These are phyloP conservation scores for Cryptococcus maquisensis DNA, from an alignment of 1,284 basidiomycete genomes.

Conservation along the genomic window DNA sequence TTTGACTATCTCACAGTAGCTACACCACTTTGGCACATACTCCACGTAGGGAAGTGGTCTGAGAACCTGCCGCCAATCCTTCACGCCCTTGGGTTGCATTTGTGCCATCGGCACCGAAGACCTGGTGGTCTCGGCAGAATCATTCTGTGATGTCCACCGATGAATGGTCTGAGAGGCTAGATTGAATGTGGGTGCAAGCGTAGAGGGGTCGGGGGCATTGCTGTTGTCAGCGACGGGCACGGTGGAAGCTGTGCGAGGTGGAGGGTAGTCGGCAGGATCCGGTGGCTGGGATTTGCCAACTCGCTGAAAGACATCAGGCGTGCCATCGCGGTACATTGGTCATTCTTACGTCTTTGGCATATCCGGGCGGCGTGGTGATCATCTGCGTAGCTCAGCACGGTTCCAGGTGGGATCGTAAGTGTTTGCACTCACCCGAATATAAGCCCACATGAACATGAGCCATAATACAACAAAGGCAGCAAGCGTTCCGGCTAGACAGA, in stretches of 20 bases:
- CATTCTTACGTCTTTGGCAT: conserved; percentile 60
- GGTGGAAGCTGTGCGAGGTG: background rate
- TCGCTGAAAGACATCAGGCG: conserved; percentile 26
- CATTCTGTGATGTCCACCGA: background rate
- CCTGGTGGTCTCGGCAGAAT: background rate
- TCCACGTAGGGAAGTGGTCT: conserved; percentile 30
- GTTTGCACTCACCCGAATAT: conserved; percentile 57
- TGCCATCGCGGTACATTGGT: too few species aligned
- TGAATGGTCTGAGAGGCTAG: conserved; percentile 4
- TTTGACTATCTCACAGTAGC: conserved; percentile 44
- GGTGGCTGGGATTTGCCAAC: conserved; percentile 40
- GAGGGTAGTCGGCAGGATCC: conserved; percentile 3
- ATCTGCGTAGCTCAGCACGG: conserved; percentile 45
- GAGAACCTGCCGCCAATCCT: conserved; percentile 21
- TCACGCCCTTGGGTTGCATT: background rate
- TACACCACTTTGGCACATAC: conserved; percentile 34
- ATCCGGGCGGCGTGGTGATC: conserved; percentile 63
- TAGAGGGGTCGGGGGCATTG: conserved; percentile 20
- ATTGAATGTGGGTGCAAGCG: conserved; percentile 23
- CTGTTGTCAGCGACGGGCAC: background rate
- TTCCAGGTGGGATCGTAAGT: background rate
- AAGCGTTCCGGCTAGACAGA: conserved; percentile 56
- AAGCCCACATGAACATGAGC: conserved; percentile 68
- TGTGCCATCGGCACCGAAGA: background rate
- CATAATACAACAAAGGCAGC: conserved; percentile 59